phyloP scores from a whole-genome alignment of 2,329 filamentous ascomycete genomes.

The Colletotrichum orbiculare region DNA sequence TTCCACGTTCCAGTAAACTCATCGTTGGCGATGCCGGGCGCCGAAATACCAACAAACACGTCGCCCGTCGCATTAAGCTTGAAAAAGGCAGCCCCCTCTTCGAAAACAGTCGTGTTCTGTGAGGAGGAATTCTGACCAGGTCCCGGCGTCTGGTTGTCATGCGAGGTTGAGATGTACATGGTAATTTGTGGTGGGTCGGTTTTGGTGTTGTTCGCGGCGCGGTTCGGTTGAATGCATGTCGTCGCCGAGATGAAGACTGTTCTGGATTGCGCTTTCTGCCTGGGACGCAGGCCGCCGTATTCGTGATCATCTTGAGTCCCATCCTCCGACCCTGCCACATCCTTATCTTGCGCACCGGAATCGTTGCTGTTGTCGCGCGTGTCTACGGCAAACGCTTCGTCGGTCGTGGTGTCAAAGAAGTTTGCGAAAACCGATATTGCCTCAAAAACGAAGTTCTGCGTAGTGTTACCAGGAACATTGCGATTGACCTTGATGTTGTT shows the following conservation, averaged over 20 bases:
- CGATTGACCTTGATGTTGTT: slow-evolving; percentile 73
- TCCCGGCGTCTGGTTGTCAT: slow-evolving; percentile 73
- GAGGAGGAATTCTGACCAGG: slow-evolving; percentile 60
- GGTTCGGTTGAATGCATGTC: slow-evolving; percentile 81
- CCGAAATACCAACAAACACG: slow-evolving; percentile 81
- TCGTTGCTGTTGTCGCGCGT: slow-evolving; percentile 41
- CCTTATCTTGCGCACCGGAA: slow-evolving; percentile 38
- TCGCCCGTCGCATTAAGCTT: slow-evolving; percentile 71
- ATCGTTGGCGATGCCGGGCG: slow-evolving; percentile 70
- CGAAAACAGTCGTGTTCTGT: slow-evolving; percentile 64
- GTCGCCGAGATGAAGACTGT: slow-evolving; percentile 86
- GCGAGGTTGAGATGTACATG: slow-evolving; percentile 78
- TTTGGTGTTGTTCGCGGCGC: slow-evolving; percentile 57
- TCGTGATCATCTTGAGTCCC: slow-evolving; percentile 34
- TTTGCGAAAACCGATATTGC: slow-evolving; percentile 62
- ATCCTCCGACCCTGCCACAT: slow-evolving; percentile 37
- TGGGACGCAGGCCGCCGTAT: slow-evolving; percentile 36
- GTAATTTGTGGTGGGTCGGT: slow-evolving; percentile 76
- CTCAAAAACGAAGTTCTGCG: slow-evolving; percentile 73
- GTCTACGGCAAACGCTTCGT: slow-evolving; percentile 25
- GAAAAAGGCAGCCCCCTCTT: slow-evolving; percentile 76
- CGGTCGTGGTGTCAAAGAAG: slow-evolving; percentile 33
- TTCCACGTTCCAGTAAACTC: slow-evolving; percentile 76
- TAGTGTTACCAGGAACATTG: slow-evolving; percentile 72
- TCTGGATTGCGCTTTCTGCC: slow-evolving; percentile 47